phyloP scores from a whole-genome alignment of 2,329 filamentous ascomycete genomes.

The Stachybotrys echinatus region DNA sequence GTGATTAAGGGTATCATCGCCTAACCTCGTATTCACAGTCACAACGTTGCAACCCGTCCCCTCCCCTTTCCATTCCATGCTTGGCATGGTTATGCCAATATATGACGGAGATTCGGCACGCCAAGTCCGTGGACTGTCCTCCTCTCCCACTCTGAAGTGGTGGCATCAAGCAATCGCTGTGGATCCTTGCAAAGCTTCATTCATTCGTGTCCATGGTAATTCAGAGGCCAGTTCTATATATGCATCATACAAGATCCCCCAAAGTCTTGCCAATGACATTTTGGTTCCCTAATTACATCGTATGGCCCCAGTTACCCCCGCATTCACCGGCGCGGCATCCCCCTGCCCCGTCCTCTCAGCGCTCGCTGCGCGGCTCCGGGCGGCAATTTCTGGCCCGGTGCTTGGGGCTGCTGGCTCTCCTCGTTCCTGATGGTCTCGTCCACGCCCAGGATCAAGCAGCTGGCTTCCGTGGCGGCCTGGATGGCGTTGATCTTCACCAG shows the following conservation, averaged over 20 bases:
- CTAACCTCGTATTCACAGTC: not conserved
- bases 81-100: not conserved
- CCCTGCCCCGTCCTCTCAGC: conserved; percentile 74
- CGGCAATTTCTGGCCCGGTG: conserved; percentile 67
- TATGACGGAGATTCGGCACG: not conserved
- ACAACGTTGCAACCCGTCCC: not conserved
- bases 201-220: not conserved
- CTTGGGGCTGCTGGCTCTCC: conserved; percentile 81
- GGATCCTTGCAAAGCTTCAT: not conserved
- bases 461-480: conserved; percentile 91
- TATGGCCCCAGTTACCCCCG: not conserved
- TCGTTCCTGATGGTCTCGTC: conserved; percentile 99
- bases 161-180: too few species aligned
- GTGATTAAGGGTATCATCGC: not conserved
- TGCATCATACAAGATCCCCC: not conserved
- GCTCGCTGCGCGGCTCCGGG: conserved; percentile 85
- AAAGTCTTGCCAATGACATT: not conserved
- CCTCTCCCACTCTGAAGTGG: too few species aligned
- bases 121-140: not conserved
- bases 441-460: conserved; percentile 90
- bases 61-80: not conserved
- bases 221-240: not conserved
- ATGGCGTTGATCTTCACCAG: conserved; percentile 97
- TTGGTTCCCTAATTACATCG: too few species aligned
- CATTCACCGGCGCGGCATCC: conserved; percentile 79